Percentiles rank a stretch among this genome's conserved stretches.
These are phyloP conservation scores for Nephelium lappaceum DNA, from an alignment of 345 rosid genomes.

Conservation along the genomic window DNA sequence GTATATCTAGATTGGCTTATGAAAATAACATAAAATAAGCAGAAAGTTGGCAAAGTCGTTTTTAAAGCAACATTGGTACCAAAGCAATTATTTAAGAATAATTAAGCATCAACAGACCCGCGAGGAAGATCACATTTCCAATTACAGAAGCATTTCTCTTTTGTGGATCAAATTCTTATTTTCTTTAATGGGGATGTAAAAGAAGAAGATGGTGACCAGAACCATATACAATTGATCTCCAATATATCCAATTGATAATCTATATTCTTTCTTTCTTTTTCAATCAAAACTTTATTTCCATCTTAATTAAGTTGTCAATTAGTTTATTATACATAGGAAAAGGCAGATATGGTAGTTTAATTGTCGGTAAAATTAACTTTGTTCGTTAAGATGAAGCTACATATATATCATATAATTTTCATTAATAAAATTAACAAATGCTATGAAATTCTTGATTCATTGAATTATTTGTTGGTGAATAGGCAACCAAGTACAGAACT, in stretches of 20 bases:
- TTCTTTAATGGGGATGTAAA: not conserved
- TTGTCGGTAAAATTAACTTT: no score
- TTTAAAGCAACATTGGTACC: not conserved
- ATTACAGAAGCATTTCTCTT: not conserved
- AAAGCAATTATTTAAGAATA: not conserved
- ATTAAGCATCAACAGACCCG: not conserved
- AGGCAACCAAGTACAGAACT: not conserved
- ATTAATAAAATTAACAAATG: not conserved
- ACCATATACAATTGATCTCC: not conserved
- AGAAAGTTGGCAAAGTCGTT: not conserved
- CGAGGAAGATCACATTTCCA: not conserved
- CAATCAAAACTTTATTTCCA: no score
- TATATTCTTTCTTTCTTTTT: no score
- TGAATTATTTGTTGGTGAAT: not conserved
- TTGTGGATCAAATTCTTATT: not conserved
- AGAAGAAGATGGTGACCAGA: constrained; percentile 10
- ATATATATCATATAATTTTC: not conserved
- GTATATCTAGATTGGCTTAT: not conserved
- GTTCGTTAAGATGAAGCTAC: not conserved
- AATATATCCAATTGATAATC: not conserved
- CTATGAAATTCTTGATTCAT: not conserved
- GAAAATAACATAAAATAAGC: not conserved
- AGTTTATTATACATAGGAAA: no score
- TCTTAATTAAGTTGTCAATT: no score
- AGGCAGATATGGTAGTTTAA: no score